Base-by-base conservation (phyloP, 208 protist genomes). In the Acanthamoeba lenticulata region DNA sequence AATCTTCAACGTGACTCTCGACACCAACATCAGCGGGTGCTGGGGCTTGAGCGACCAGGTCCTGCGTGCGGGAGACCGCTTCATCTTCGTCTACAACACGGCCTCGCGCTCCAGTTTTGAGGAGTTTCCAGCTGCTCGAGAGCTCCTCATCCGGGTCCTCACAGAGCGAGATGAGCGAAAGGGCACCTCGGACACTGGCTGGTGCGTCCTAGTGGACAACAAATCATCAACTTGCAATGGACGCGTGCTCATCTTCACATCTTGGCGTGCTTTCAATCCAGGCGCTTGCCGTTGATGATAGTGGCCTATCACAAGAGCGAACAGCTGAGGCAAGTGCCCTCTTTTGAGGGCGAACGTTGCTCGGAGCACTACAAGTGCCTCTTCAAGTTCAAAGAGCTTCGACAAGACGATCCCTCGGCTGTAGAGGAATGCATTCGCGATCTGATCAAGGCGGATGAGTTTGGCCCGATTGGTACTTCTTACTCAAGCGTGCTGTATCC, bases 1-100 rank as follows among this genome's bases (percentile, higher is more conserved):
- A 9, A 11, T 38, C 9, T 86, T 40, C 45, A 57, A 19, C n/a
- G 24, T 86, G 0, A 86, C 45, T 38, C 45, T 86, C 42, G 77
- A 86, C 42, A 86, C 77, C 19, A 86, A 86, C 77, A 52, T 86
- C 6, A 52, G 77, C 77, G 38, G 42, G 13, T 86, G 11, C 45
- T 45, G 45, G 42, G 45, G 77, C 3, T n/a, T 86, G 19, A 86
- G 21, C 21, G 42, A 86, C 38, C 77, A 86, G 77, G 77, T 86
- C 29, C 60, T 11, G 29, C 29, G 29, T 52, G 60, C 72, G 42
- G 90, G 90, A 29, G 55, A 94, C 27, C 74, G 94, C 0, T 95
- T 94, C 65, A 81, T 95, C 27, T 95, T 94, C 90, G 90, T 95
- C 5, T 95, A 95, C 44, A 95, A 95, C 44, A 81, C 94, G 13